Evolutionary conservation across 495 filamentous ascomycete species (phyloP), one percentile per base, ranked within the genome.

Genomic region (Trichoderma gamsii): DNA sequence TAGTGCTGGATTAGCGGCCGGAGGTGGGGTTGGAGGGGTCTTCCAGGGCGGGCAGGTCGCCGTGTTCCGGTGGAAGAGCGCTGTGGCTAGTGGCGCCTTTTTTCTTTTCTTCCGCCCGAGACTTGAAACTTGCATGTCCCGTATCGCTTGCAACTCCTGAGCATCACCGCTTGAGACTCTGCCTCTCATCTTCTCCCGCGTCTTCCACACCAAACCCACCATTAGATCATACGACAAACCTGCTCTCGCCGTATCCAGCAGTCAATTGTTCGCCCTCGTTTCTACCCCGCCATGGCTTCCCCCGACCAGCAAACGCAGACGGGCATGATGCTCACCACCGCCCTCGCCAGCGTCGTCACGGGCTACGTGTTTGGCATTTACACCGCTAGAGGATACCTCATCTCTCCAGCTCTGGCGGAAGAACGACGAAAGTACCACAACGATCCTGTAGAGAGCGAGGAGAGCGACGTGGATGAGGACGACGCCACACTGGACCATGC

Each of bases 361-460:
- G 88, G 90, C 67, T 92, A 89, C 69, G 73, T 86, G 49, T 74
- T 86, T 9, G 84, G 83, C 67, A 71, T 85, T 69, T 83, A 79
- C 70, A 77, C 83, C 11, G 78, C 83, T 52, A 75, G 79, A 21
- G 84, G 84, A 38, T 83, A 83, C 72, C 70, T 85, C 21, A 71
- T 85, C 46, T 78, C 80, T 1, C 83, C 84, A 1, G 67, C 73
- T 1, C 74, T 82, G 11, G 70, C 66, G 8, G 73, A 72, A 21
- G 74, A 79, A 67, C 79, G 81, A 29, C 67, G 66, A 23, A 61
- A 69, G 29, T 71, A 77, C 69, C 68, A 72, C 12, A 59, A 70
- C 64, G 80, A 83, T 71, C 79, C 79, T 0, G 44, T 78, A 67
- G 83, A 85, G 71, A 83, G 81, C 77, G 81, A 83, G 0, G 80